Base-by-base conservation (phyloP, 192 early-diverging fungal genomes). In the Haplosporangium gracile region DNA sequence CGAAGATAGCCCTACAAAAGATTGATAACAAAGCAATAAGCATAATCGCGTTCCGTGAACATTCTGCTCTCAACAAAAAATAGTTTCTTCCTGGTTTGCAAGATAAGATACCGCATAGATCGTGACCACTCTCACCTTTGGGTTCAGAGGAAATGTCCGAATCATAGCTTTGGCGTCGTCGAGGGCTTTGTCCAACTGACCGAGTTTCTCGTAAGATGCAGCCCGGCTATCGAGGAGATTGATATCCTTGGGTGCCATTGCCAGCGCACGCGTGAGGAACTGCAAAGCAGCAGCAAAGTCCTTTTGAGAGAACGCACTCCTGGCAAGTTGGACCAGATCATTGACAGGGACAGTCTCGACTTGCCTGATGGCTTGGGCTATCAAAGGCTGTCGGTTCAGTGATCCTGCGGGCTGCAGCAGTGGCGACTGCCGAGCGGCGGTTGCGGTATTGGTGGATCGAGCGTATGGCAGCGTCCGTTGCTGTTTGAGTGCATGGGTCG, bases 161-260 rank as follows among this genome's bases (percentile, higher is more conserved):
- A 85, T 85, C 83, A 85, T 85, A 8, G 70, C 22, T 39, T 85
- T 85, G 8, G 83, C 78, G 51, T 85, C 83, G 15, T 57, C 2
- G 5, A 85, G 78, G 4, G 74, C 83, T 18, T 85, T 75, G 2
- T 76, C 40, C n/a, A 77, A 18, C 47, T 75, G 53, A 13, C 70
- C 78, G 9, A 85, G 42, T 24, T 80, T 85, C 51, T 85, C 83
- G 0, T 68, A 76, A 22, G 69, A 80, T 1, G 83, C 78, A n/a
- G 83, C 83, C 26, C 83, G 65, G 39, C 83, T 85, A 75, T 85
- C 83, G 22, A 85, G 69, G 2, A 85, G 75, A 71, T 85, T 85
- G 75, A 85, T 85, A 63, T 85, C 72, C 57, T 63, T 77, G 53
- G 83, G 83, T 3, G 70, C 83, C 70, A 85, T 55, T 2, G 38